Conservation (phyloP, 2,329 filamentous ascomycete genomes). For the Botrytis tulipae region DNA sequence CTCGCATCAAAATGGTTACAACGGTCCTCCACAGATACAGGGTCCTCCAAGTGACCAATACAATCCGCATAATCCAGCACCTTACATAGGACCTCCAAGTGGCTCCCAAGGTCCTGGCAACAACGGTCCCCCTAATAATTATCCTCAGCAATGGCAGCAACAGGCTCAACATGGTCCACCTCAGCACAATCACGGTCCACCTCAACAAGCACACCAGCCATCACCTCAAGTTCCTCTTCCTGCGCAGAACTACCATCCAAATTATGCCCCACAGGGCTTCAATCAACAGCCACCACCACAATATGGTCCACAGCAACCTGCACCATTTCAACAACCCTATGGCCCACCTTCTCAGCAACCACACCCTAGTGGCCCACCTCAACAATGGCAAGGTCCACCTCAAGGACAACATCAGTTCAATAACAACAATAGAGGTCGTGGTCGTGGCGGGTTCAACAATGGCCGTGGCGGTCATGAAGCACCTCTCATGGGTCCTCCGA, state of each 20-base stretch:
- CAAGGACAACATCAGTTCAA: conserved; percentile 45
- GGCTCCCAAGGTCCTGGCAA: conserved; percentile 30
- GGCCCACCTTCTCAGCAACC: conserved; percentile 37
- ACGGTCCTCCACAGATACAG: conserved; percentile 31
- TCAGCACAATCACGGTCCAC: conserved; percentile 34
- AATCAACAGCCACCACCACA: conserved; percentile 36
- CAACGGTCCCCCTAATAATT: conserved; percentile 28
- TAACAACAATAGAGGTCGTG: conserved; percentile 34
- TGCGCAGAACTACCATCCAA: conserved; percentile 56
- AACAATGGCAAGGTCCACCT: conserved; percentile 40
- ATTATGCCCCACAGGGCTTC: conserved; percentile 57
- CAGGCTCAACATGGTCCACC: conserved; percentile 22
- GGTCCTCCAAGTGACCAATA: conserved; percentile 33
- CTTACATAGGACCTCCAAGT: conserved; percentile 40
- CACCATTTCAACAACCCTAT: conserved; percentile 40
- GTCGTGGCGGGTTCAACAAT: conserved; percentile 40
- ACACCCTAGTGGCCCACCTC: conserved; percentile 39
- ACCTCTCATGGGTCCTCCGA: conserved; percentile 53
- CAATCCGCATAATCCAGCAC: conserved; percentile 34
- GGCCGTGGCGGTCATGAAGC: conserved; percentile 45
- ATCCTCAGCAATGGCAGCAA: conserved; percentile 36
- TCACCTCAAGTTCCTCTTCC: conserved; percentile 46
- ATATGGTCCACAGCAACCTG: conserved; percentile 40
- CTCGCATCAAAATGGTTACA: conserved; percentile 33
- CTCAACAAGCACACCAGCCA: conserved; percentile 33